Evolutionary conservation across 805 yeast species (phyloP).

Genomic region (Lipomyces chichibuensis): DNA sequence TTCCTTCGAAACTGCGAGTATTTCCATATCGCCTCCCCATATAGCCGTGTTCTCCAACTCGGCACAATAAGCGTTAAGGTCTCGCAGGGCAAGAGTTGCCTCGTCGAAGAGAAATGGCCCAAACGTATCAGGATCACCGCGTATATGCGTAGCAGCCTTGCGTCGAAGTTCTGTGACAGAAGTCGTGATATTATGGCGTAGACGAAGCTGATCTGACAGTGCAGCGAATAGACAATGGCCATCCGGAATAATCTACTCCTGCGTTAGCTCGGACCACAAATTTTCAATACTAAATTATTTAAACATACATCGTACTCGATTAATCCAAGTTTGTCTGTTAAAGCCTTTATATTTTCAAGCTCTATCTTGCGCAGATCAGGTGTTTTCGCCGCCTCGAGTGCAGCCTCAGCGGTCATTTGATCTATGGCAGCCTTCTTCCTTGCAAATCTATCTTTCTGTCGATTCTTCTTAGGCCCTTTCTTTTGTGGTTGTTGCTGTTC

Average conservation of each 20-base stretch:
- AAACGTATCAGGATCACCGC: conserved; percentile 66
- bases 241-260: conserved; percentile 59
- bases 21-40: conserved; percentile 97
- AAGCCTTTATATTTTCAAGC: conserved; percentile 61
- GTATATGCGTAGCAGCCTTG: conserved; percentile 67
- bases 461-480: conserved; percentile 53
- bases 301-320: conserved; percentile 28
- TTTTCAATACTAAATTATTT: too few species aligned
- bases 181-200: conserved; percentile 51
- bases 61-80: conserved; percentile 67
- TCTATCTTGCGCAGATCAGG: conserved; percentile 76
- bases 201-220: conserved; percentile 70
- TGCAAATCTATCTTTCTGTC: conserved; percentile 83
- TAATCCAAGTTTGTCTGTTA: conserved; percentile 16
- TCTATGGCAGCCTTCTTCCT: conserved; percentile 71
- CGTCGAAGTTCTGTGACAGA: conserved; percentile 61
- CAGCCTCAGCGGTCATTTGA: conserved; percentile 66
- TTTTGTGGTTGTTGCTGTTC: neutral
- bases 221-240: conserved; percentile 94
- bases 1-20: conserved; percentile 75
- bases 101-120: conserved; percentile 85
- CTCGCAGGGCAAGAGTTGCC: conserved; percentile 61
- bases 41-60: conserved; percentile 75
- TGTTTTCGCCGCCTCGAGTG: conserved; percentile 63
- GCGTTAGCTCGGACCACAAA: neutral